Conservation (phyloP, 2,329 filamentous ascomycete genomes). For the Thermomyces lanuginosus region DNA sequence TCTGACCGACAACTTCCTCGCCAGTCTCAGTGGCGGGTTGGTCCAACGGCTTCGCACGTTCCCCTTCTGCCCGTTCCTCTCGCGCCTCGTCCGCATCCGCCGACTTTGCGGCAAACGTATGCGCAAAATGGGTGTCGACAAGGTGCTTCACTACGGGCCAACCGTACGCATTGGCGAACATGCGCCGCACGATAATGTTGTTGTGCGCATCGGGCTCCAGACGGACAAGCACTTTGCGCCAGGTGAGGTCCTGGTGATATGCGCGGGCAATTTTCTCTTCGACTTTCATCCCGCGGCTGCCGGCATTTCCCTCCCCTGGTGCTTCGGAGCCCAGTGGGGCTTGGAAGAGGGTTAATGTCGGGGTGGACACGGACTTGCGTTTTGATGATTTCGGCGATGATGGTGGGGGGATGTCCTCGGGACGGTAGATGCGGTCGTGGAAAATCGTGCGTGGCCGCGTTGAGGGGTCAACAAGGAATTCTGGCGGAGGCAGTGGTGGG, state of each 20-base stretch:
- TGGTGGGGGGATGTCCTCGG: slow-evolving; percentile 75
- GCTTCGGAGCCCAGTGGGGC: slow-evolving; percentile 5
- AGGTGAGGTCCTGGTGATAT: slow-evolving; percentile 80
- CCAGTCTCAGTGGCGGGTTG: slow-evolving; percentile 46
- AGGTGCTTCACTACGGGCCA: slow-evolving; percentile 95
- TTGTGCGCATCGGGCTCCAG: slow-evolving; percentile 96
- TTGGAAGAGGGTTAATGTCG: slow-evolving; percentile 6
- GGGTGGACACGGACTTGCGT: slow-evolving; percentile 8
- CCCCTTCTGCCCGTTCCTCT: slow-evolving; percentile 48
- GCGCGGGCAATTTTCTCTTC: slow-evolving; percentile 96
- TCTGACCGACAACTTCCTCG: slow-evolving; percentile 40
- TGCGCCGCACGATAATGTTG: slow-evolving; percentile 89
- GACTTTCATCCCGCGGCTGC: slow-evolving; percentile 55
- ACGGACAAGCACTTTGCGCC: slow-evolving; percentile 92
- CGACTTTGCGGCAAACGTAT: slow-evolving; percentile 48
- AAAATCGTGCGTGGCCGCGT: slow-evolving; percentile 80
- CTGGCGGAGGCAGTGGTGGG: slow-evolving; percentile 64
- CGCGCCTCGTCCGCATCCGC: slow-evolving; percentile 51
- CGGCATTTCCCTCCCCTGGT: slow-evolving; percentile 9
- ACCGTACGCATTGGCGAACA: slow-evolving; percentile 93
- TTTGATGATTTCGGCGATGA: slow-evolving; percentile 43
- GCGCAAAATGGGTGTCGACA: slow-evolving; percentile 84
- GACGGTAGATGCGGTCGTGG: slow-evolving; percentile 90
- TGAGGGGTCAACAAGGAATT: slow-evolving; percentile 71
- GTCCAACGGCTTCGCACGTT: slow-evolving; percentile 49